Conservation (phyloP, 78 protist species). For the Tieghemostelium lacteum region DNA sequence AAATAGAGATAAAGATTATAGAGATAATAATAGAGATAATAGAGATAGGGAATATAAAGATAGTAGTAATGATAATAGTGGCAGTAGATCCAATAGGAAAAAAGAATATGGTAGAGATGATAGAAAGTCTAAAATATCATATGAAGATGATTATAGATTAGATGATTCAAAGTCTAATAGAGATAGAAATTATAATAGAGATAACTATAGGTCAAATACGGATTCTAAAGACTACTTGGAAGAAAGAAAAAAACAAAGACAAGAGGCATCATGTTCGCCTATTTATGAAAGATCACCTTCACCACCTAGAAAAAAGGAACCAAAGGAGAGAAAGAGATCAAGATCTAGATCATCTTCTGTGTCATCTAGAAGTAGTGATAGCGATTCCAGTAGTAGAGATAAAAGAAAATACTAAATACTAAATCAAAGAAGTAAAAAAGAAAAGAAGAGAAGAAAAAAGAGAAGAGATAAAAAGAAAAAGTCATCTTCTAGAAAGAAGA, state of each 20-base stretch:
- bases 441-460: background rate
- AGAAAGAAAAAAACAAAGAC: slow-evolving; percentile 22
- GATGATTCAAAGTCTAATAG: background rate
- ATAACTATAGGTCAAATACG: background rate
- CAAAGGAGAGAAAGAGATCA: background rate
- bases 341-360: background rate
- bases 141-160: background rate
- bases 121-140: too few species aligned
- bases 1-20: background rate
- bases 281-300: slow-evolving; percentile 42
- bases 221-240: background rate
- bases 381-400: background rate
- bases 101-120: too few species aligned
- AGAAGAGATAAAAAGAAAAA: slow-evolving; percentile 4
- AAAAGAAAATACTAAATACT: background rate
- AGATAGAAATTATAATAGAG: background rate
- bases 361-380: background rate
- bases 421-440: background rate
- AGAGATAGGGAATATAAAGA: background rate
- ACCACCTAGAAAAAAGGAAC: slow-evolving; percentile 13
- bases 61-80: too few species aligned
- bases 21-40: slow-evolving; percentile 2
- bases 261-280: background rate
- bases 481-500: background rate
- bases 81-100: background rate